Percentiles rank a stretch among this genome's conserved stretches.
Conservation (phyloP, 306 rosid species). For the Fragaria iinumae region DNA sequence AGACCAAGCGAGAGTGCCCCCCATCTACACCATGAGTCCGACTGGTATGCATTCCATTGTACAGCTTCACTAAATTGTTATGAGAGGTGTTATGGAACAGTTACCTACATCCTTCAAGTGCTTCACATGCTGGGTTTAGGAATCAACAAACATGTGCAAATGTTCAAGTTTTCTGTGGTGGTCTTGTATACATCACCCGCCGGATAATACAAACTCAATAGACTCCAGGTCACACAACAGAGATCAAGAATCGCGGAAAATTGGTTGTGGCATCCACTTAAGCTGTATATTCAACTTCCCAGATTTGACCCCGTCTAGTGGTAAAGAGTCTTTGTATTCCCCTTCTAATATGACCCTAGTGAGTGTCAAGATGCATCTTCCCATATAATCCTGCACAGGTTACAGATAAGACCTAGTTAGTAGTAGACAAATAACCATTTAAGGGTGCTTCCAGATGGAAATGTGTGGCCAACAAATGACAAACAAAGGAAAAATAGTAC, state of each 20-base stretch:
- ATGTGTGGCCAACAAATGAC: conserved; percentile 7
- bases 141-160: conserved; percentile 7
- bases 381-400: conserved; percentile 75
- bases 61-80: conserved; percentile 18
- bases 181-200: conserved; percentile 11
- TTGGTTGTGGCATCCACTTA: conserved; percentile 90
- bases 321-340: conserved; percentile 71
- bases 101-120: conserved; percentile 39
- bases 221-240: background rate
- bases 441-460: background rate
- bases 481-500: conserved; percentile 31
- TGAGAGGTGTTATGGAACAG: conserved; percentile 26
- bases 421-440: background rate
- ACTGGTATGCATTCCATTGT: background rate
- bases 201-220: background rate
- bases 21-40: background rate
- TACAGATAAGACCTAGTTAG: conserved; percentile 5
- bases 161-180: background rate
- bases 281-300: conserved; percentile 78
- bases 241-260: conserved; percentile 68
- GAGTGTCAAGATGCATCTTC: conserved; percentile 85
- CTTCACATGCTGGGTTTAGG: background rate
- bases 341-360: conserved; percentile 86
- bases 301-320: conserved; percentile 78
- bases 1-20: too few species aligned